Evolutionary conservation across 2,329 filamentous ascomycete species (phyloP).

Genomic region (Penicillium sp.): DNA sequence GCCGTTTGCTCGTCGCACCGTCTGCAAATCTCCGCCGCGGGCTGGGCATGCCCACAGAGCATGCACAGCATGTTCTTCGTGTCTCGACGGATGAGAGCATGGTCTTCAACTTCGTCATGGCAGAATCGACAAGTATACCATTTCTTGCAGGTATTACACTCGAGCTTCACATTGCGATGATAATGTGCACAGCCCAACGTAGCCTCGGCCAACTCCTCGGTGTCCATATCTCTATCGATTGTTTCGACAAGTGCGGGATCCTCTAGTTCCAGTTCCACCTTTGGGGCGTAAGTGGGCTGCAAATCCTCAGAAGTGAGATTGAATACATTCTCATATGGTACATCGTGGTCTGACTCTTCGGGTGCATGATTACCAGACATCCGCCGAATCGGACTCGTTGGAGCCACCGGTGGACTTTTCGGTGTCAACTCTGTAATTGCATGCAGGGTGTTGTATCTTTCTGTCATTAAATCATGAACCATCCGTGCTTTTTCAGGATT

Average conservation of each 20-base stretch:
- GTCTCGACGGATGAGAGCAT: constrained; percentile 74
- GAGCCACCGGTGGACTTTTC: constrained; percentile 8
- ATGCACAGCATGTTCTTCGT: constrained; percentile 98
- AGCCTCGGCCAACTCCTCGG: constrained; percentile 52
- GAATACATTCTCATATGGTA: constrained; percentile 36
- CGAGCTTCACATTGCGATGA: constrained; percentile 90
- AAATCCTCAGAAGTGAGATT: constrained; percentile 58
- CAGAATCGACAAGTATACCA: constrained; percentile 98
- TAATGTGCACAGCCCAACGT: constrained; percentile 87
- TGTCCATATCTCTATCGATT: constrained; percentile 41
- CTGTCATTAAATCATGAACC: constrained; percentile 71
- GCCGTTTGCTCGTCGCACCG: constrained; percentile 76
- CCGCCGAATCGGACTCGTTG: constrained; percentile 27
- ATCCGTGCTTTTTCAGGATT: constrained; percentile 68
- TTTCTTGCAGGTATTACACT: constrained; percentile 83
- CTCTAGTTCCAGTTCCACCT: constrained; percentile 30
- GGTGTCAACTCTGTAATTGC: constrained; percentile 3
- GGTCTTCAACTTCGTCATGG: constrained; percentile 80
- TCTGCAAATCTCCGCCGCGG: constrained; percentile 74
- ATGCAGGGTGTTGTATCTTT: constrained; percentile 60
- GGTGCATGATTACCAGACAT: neutral
- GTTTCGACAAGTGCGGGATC: constrained; percentile 17
- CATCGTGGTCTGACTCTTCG: neutral
- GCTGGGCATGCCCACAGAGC: constrained; percentile 84
- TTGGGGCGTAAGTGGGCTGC: constrained; percentile 66